These are phyloP conservation scores for Boletus calvinii DNA, from an alignment of 1,284 basidiomycete species.

Conservation along the genomic window DNA sequence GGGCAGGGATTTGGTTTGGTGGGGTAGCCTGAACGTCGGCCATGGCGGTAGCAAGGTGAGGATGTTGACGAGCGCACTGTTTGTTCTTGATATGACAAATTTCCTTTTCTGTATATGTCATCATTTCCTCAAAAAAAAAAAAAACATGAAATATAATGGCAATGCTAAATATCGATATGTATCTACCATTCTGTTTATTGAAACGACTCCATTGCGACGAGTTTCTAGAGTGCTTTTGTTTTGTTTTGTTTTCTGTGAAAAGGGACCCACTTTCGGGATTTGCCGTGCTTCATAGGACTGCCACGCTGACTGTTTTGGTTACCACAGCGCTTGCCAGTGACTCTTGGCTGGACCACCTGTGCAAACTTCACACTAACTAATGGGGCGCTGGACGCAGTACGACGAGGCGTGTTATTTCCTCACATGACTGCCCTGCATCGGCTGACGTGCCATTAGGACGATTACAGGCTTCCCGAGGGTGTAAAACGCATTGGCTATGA, in stretches of 20 bases:
- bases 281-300: conserved; percentile 16
- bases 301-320: conserved; percentile 1
- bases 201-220: neutral
- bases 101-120: conserved; percentile 20
- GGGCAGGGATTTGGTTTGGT: conserved; percentile 36
- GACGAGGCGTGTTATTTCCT: conserved; percentile 41
- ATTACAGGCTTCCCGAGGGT: conserved; percentile 58
- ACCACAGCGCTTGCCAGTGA: neutral
- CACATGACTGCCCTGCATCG: neutral
- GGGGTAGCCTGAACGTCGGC: conserved; percentile 30
- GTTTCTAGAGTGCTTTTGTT: neutral
- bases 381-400: conserved; percentile 60
- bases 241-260: neutral
- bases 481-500: conserved; percentile 64
- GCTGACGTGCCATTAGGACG: conserved; percentile 42
- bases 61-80: conserved; percentile 4
- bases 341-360: conserved; percentile 24
- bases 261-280: conserved; percentile 18
- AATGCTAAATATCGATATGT: no score
- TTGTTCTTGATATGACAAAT: conserved; percentile 11
- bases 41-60: conserved; percentile 27
- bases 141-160: neutral
- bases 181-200: neutral
- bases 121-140: neutral
- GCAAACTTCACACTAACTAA: conserved; percentile 17